Base-by-base conservation (phyloP, 495 filamentous ascomycete species). In the Hyaloscypha finlandica region DNA sequence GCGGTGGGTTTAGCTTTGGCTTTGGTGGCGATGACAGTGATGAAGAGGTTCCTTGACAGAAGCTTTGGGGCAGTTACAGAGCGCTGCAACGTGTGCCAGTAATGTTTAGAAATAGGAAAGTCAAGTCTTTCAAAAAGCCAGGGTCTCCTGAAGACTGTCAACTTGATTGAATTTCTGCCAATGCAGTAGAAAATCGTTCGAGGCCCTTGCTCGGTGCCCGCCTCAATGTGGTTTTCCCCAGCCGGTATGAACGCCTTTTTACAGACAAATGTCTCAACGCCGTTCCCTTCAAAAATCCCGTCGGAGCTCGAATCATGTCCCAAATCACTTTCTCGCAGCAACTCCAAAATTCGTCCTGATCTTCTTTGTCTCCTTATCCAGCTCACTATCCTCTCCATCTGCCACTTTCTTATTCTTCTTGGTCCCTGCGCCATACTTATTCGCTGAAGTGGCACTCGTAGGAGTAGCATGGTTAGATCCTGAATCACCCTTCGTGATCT, bases 21-120 rank as follows among this genome's bases (percentile, higher is more conserved):
- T 94, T 93, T 77, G 92, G 86, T 48, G 92, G 86, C 42, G 86
- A 85, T 68, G 82, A 81, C 45, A 87, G 82, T 68, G 86, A 85
- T 71, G 80, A 80, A 55, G 85, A 86, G 70, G 77, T 86, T 5
- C 35, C 80, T 75, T 37, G 76, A 81, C 4, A 48, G 16, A 6
- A 1, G 35, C 12, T 37, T 48, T 19, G 42, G 16, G 42, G 9
- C 6, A 37, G 8, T 37, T 12, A 8, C 12, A 6, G 35, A 37
- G 35, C 12, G 35, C 25, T 25, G 25, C 25, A 25, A 25, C 25
- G 2, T 25, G 35, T 37, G 12, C 35, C 35, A 37, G 35, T 37
- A 37, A 12, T 6, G 35, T 37, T 37, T 37, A 37, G 35, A 37
- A 37, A 6, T 12, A 37, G 35, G 12, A 37, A 37, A 12, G 6